A percentile compares a stretch with the other conserved stretches of the same genome.
phyloP scores from a whole-genome alignment of 306 rosid genomes.

The Carpinus viminea region DNA sequence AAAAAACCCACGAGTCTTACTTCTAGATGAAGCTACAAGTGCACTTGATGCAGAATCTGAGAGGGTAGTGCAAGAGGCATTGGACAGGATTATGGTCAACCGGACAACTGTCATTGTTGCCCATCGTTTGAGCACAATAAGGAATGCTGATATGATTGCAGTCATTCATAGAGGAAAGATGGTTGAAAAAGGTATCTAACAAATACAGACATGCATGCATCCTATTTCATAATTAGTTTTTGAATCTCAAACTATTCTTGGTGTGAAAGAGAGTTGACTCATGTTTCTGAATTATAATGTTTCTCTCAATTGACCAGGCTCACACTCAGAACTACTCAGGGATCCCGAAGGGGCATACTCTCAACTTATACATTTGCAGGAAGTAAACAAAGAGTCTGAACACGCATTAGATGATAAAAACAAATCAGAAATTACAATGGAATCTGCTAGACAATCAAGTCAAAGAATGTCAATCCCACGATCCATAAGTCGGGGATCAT shows the following conservation, averaged over 20 bases:
- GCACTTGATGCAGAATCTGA: slow-evolving; percentile 79
- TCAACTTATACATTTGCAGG: slow-evolving; percentile 68
- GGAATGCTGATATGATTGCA: slow-evolving; percentile 57
- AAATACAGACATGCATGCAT: neutral
- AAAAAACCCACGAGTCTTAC: slow-evolving; percentile 67
- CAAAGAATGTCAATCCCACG: slow-evolving; percentile 21
- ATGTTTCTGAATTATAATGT: neutral
- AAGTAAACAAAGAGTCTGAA: slow-evolving; percentile 24
- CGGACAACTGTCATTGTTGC: slow-evolving; percentile 73
- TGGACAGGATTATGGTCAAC: slow-evolving; percentile 60
- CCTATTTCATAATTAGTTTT: neutral
- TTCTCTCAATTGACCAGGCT: slow-evolving; percentile 43
- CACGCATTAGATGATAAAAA: neutral
- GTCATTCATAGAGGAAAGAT: slow-evolving; percentile 66
- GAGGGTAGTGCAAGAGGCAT: slow-evolving; percentile 64
- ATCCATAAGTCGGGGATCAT: slow-evolving; percentile 29
- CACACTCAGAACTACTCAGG: slow-evolving; percentile 55
- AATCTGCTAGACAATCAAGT: slow-evolving; percentile 14
- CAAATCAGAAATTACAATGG: neutral
- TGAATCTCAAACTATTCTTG: neutral
- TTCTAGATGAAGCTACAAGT: slow-evolving; percentile 72
- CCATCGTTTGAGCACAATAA: slow-evolving; percentile 66
- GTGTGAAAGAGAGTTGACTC: neutral
- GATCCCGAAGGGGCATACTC: slow-evolving; percentile 66
- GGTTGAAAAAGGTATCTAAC: slow-evolving; percentile 57